A percentile compares a stretch with the other conserved stretches of the same genome.
phyloP scores from a whole-genome alignment of 2,329 filamentous ascomycete genomes.

The Apiospora koreana region DNA sequence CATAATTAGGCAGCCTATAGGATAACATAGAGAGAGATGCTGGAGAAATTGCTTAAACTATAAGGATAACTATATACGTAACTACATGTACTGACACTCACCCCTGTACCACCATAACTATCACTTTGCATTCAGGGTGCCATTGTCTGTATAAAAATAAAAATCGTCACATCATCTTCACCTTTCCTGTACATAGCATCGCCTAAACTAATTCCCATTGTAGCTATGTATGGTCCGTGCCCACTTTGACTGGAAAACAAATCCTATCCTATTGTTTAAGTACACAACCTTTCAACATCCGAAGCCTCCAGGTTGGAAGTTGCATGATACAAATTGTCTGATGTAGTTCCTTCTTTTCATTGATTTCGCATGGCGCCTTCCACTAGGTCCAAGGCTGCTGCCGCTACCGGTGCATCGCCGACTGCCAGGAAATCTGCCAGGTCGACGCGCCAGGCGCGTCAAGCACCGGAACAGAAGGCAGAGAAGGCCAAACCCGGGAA shows the following conservation, averaged over 20 bases:
- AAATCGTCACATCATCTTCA: neutral
- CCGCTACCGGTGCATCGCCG: neutral
- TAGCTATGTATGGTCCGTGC: neutral
- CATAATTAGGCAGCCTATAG: no score
- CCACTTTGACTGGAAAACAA: neutral
- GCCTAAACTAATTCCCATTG: neutral
- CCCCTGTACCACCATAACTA: neutral
- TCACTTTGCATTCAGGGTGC: neutral
- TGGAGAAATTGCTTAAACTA: neutral
- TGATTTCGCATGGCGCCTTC: neutral
- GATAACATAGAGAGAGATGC: neutral
- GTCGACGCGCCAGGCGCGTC: neutral
- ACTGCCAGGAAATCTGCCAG: neutral
- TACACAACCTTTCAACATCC: neutral
- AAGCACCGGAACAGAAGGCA: neutral
- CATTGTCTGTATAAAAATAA: neutral
- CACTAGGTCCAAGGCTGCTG: neutral
- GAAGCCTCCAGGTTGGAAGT: neutral
- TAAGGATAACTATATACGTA: neutral
- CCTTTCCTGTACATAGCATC: neutral
- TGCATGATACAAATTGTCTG: neutral
- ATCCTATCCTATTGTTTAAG: no score
- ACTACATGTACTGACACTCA: neutral
- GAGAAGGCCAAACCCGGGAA: neutral
- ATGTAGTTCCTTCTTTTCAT: neutral